Conservation (phyloP, 768 basidiomycete species). For the Daedaleopsis nitida region DNA sequence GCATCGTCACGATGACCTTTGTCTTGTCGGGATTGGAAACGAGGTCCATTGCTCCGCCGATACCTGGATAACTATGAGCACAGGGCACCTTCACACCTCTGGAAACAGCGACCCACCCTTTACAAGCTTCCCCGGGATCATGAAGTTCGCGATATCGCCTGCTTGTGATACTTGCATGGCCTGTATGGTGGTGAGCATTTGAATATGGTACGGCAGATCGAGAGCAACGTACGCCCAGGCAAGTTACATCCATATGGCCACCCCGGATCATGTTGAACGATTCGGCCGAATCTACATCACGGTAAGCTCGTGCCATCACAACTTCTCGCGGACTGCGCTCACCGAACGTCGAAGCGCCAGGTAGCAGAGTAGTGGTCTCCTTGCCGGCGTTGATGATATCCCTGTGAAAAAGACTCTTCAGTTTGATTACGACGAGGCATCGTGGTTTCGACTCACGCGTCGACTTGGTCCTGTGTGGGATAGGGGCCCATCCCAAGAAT, state of each 20-base stretch:
- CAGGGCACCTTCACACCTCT: not conserved
- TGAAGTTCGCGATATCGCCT: slow-evolving; percentile 95
- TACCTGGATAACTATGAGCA: slow-evolving; percentile 49
- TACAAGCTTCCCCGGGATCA: slow-evolving; percentile 92
- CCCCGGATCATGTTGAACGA: slow-evolving; percentile 97
- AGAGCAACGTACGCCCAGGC: slow-evolving; percentile 71
- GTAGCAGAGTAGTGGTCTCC: slow-evolving; percentile 87
- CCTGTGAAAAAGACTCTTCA: slow-evolving; percentile 35
- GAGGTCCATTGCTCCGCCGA: slow-evolving; percentile 94
- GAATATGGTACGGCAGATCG: not conserved
- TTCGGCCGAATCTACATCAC: slow-evolving; percentile 71
- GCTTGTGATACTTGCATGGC: slow-evolving; percentile 92
- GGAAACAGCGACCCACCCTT: slow-evolving; percentile 50
- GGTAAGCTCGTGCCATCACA: not conserved
- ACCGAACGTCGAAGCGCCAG: slow-evolving; percentile 90
- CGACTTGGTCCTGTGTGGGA: slow-evolving; percentile 74
- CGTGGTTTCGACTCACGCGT: slow-evolving; percentile 56
- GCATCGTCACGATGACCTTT: slow-evolving; percentile 85
- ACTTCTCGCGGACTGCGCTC: slow-evolving; percentile 23
- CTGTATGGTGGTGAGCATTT: slow-evolving; percentile 37
- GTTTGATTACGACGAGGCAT: not conserved
- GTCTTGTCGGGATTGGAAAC: slow-evolving; percentile 95
- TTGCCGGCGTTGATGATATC: slow-evolving; percentile 94
- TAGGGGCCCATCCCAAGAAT: slow-evolving; percentile 87
- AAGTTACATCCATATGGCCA: slow-evolving; percentile 89